These are phyloP conservation scores for Fusarium sp. DNA, from an alignment of 2,329 filamentous ascomycete genomes.

Conservation along the genomic window DNA sequence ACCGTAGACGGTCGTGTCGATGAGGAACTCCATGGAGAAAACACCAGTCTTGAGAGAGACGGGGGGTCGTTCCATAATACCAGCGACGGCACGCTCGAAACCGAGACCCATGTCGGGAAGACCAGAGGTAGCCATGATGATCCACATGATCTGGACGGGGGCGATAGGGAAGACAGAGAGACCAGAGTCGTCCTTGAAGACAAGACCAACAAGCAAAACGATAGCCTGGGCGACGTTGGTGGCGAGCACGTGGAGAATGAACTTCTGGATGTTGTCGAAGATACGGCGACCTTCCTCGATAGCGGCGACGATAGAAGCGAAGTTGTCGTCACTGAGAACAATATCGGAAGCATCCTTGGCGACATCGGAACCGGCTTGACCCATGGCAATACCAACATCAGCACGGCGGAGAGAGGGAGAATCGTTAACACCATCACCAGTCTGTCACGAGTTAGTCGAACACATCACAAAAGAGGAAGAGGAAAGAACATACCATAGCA, in stretches of 20 bases:
- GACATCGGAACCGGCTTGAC: constrained; percentile 70
- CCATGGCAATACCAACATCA: constrained; percentile 79
- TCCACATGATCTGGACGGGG: constrained; percentile 83
- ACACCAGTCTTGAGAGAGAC: constrained; percentile 71
- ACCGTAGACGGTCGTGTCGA: constrained; percentile 76
- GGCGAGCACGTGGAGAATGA: constrained; percentile 75
- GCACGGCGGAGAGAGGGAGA: constrained; percentile 76
- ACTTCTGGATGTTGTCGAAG: constrained; percentile 82
- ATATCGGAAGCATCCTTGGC: constrained; percentile 75
- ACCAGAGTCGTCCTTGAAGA: constrained; percentile 73
- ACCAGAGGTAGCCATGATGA: constrained; percentile 82
- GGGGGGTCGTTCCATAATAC: constrained; percentile 76
- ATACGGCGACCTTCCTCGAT: constrained; percentile 78
- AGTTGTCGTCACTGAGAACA: constrained; percentile 79
- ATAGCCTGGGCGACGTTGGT: constrained; percentile 79
- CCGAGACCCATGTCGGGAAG: constrained; percentile 83
- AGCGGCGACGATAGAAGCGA: constrained; percentile 76
- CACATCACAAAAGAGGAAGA: neutral
- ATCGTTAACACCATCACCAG: constrained; percentile 80
- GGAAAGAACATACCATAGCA: constrained; percentile 64
- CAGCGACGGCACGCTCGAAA: constrained; percentile 75
- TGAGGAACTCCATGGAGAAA: constrained; percentile 73
- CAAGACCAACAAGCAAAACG: constrained; percentile 76
- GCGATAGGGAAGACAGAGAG: constrained; percentile 79
- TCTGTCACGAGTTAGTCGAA: constrained; percentile 50